These are phyloP conservation scores for Hippophae gyantsensis DNA, from an alignment of 306 rosid species.

Conservation along the genomic window DNA sequence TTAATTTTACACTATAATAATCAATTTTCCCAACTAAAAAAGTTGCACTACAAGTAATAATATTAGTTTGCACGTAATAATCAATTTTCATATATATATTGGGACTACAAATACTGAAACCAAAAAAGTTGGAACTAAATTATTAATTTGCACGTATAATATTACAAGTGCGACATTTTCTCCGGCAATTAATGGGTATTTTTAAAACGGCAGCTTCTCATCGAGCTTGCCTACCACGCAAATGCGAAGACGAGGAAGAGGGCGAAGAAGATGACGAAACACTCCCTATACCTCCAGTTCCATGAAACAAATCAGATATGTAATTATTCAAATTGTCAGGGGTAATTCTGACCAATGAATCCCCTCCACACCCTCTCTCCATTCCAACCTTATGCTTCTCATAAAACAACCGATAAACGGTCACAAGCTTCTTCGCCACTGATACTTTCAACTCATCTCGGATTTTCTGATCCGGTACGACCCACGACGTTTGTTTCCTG, in stretches of 20 bases:
- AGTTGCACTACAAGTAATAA: too few relatives aligned
- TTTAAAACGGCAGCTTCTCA: constrained; percentile 8
- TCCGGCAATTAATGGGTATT: too few relatives aligned
- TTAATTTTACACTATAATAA: too few relatives aligned
- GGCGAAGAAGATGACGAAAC: constrained; percentile 30
- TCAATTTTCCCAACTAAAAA: too few relatives aligned
- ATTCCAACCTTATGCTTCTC: constrained; percentile 22
- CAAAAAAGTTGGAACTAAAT: too few relatives aligned
- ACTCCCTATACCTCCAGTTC: constrained; percentile 23
- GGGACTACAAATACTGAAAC: too few relatives aligned
- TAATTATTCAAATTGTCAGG: constrained; percentile 49
- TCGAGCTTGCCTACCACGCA: constrained; percentile 9
- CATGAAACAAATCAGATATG: constrained; percentile 49
- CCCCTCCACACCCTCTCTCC: constrained; percentile 22
- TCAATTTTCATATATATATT: too few relatives aligned
- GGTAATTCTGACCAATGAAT: constrained; percentile 14
- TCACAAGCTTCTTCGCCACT: constrained; percentile 31
- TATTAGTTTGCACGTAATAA: too few relatives aligned
- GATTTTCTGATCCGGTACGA: constrained; percentile 48
- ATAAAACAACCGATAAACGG: constrained; percentile 28
- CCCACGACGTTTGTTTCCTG: constrained; percentile 47
- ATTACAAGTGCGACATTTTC: too few relatives aligned
- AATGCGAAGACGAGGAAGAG: constrained; percentile 18
- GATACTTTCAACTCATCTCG: constrained; percentile 44
- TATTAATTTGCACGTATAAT: too few relatives aligned